These are phyloP conservation scores for Umbelopsis ramanniana DNA, from an alignment of 192 early-diverging fungal genomes.

Conservation along the genomic window DNA sequence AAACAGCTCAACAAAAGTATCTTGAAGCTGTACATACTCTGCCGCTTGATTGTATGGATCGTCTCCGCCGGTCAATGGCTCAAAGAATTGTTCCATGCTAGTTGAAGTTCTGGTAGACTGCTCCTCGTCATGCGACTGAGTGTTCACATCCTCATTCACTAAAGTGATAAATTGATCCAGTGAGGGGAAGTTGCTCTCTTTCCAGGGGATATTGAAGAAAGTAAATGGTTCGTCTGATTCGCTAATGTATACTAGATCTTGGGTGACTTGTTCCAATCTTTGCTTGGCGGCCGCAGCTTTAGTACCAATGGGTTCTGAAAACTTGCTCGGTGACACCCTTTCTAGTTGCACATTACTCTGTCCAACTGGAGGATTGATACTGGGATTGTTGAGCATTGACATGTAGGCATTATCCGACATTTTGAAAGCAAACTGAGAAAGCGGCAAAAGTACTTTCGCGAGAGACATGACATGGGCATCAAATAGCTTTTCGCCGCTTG, in stretches of 20 bases:
- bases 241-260: constrained; percentile 24
- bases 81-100: constrained; percentile 25
- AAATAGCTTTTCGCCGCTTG: neutral
- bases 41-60: constrained; percentile 27
- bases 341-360: neutral
- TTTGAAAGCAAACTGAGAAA: constrained; percentile 4
- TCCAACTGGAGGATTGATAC: constrained; percentile 8
- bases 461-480: neutral
- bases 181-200: constrained; percentile 1
- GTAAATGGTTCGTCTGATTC: constrained; percentile 24
- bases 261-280: constrained; percentile 10
- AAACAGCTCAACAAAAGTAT: constrained; percentile 22
- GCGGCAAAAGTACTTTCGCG: neutral
- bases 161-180: neutral
- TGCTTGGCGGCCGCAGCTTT: constrained; percentile 7
- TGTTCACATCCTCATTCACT: neutral
- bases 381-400: constrained; percentile 25
- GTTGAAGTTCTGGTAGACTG: neutral
- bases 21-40: constrained; percentile 22
- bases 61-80: constrained; percentile 19
- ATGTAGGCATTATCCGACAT: constrained; percentile 24
- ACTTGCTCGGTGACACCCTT: neutral
- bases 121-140: neutral
- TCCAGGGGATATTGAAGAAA: constrained; percentile 22
- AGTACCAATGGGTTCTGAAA: neutral